These are phyloP conservation scores for Stagonosporopsis cucurbitacearum DNA, from an alignment of 2,329 filamentous ascomycete genomes.

Conservation along the genomic window DNA sequence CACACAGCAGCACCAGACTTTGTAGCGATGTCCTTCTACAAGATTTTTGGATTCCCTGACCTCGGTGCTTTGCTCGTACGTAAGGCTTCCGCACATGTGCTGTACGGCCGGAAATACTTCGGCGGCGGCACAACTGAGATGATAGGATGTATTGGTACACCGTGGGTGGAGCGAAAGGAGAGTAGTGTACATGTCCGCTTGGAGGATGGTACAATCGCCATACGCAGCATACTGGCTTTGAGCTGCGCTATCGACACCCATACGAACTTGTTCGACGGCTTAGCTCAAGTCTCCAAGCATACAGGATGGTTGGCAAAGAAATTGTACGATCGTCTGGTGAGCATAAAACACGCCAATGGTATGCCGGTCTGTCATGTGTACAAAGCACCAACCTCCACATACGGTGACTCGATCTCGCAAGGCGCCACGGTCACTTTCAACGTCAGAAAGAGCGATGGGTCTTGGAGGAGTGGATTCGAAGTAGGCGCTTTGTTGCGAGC, in stretches of 20 bases:
- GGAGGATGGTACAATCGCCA: slow-evolving; percentile 72
- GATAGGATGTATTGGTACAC: slow-evolving; percentile 60
- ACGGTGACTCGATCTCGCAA: slow-evolving; percentile 60
- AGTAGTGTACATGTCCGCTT: slow-evolving; percentile 65
- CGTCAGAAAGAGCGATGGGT: slow-evolving; percentile 59
- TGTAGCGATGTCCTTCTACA: slow-evolving; percentile 85
- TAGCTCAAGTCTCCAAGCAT: slow-evolving; percentile 65
- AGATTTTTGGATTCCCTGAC: slow-evolving; percentile 95
- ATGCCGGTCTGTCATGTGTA: slow-evolving; percentile 62
- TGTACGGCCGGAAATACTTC: slow-evolving; percentile 66
- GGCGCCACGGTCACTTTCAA: slow-evolving; percentile 72
- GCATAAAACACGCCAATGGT: slow-evolving; percentile 62
- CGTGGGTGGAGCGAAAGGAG: slow-evolving; percentile 63
- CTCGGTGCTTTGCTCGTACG: slow-evolving; percentile 84
- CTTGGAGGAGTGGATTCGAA: slow-evolving; percentile 62
- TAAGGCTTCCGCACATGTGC: slow-evolving; percentile 66
- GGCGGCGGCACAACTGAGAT: slow-evolving; percentile 69
- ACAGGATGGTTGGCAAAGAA: slow-evolving; percentile 60
- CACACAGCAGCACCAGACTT: slow-evolving; percentile 76
- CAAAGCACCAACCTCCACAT: slow-evolving; percentile 57
- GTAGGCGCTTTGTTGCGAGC: slow-evolving; percentile 66
- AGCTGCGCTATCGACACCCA: slow-evolving; percentile 66
- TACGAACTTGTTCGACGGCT: slow-evolving; percentile 61
- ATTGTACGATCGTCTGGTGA: slow-evolving; percentile 57
- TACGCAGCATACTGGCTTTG: slow-evolving; percentile 69